Percentiles rank a stretch among this genome's conserved stretches.
phyloP scores from a whole-genome alignment of 73 alveolate genomes.

The Uronychia binucleata region DNA sequence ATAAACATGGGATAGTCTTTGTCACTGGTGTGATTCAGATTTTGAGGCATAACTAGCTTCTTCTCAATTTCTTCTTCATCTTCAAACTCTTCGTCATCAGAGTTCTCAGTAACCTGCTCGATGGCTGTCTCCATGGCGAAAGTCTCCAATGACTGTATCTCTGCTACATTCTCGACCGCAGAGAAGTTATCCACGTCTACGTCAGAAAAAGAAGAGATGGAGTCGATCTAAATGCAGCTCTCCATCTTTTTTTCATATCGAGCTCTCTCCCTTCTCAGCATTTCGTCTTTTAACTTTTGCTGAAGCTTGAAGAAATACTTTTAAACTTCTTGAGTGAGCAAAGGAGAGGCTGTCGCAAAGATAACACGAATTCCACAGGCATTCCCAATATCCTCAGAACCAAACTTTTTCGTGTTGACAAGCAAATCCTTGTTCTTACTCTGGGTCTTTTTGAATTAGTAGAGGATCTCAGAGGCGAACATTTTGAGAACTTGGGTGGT shows the following conservation, averaged over 20 bases:
- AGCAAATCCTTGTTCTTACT: background rate
- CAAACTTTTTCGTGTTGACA: background rate
- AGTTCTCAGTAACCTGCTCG: background rate
- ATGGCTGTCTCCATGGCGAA: background rate
- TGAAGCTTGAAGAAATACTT: slow-evolving; percentile 52
- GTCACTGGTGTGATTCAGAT: slow-evolving; percentile 55
- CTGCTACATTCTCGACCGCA: slow-evolving; percentile 1
- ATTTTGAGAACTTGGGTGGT: slow-evolving; percentile 68
- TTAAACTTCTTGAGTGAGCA: slow-evolving; percentile 75
- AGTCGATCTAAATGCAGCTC: background rate
- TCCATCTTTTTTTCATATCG: slow-evolving; percentile 13
- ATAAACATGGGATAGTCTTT: slow-evolving; percentile 81
- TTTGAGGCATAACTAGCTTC: slow-evolving; percentile 55
- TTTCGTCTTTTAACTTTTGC: slow-evolving; percentile 10
- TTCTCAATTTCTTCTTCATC: slow-evolving; percentile 64
- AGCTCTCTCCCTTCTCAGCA: background rate
- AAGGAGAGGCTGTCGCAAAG: slow-evolving; percentile 78
- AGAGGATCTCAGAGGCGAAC: slow-evolving; percentile 66
- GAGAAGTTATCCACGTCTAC: slow-evolving; percentile 3
- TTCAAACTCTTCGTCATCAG: slow-evolving; percentile 49
- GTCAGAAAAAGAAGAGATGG: background rate
- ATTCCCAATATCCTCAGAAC: slow-evolving; percentile 27
- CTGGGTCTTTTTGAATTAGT: background rate
- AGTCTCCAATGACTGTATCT: no score
- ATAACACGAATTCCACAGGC: slow-evolving; percentile 38